Conservation (phyloP, 2,329 filamentous ascomycete genomes). For the Aspergillus bombycis region DNA sequence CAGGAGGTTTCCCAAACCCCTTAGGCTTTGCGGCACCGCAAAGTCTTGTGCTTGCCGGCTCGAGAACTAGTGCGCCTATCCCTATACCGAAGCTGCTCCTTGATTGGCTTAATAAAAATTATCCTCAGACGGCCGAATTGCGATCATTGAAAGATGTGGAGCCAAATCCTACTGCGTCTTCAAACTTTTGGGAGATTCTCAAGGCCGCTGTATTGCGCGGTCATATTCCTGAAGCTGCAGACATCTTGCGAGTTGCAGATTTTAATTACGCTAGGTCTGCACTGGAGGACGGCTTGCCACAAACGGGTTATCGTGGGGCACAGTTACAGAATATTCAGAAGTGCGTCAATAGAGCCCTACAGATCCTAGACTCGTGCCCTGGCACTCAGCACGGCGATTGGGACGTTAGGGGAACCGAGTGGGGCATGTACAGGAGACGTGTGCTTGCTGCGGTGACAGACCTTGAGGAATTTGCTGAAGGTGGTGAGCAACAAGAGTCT, state of each 20-base stretch:
- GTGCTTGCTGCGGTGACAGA: slow-evolving; percentile 70
- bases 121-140: slow-evolving; percentile 71
- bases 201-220: slow-evolving; percentile 75
- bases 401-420: slow-evolving; percentile 80
- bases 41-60: slow-evolving; percentile 33
- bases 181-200: slow-evolving; percentile 84
- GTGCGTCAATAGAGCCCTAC: slow-evolving; percentile 69
- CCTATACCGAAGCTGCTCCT: slow-evolving; percentile 77
- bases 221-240: slow-evolving; percentile 67
- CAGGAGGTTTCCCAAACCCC: slow-evolving; percentile 26
- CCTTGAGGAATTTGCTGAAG: slow-evolving; percentile 78
- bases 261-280: slow-evolving; percentile 75
- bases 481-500: slow-evolving; percentile 57
- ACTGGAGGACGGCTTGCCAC: slow-evolving; percentile 63
- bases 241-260: slow-evolving; percentile 72
- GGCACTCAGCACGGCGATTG: slow-evolving; percentile 67
- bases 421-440: slow-evolving; percentile 80
- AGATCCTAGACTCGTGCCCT: slow-evolving; percentile 74
- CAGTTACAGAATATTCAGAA: slow-evolving; percentile 78
- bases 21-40: slow-evolving; percentile 30
- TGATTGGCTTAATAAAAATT: slow-evolving; percentile 77
- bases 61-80: slow-evolving; percentile 29
- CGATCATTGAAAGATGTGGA: slow-evolving; percentile 64
- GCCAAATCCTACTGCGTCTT: slow-evolving; percentile 75
- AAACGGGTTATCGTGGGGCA: slow-evolving; percentile 70